phyloP scores from a whole-genome alignment of 2,329 filamentous ascomycete species.

The Pleomassaria siparia region DNA sequence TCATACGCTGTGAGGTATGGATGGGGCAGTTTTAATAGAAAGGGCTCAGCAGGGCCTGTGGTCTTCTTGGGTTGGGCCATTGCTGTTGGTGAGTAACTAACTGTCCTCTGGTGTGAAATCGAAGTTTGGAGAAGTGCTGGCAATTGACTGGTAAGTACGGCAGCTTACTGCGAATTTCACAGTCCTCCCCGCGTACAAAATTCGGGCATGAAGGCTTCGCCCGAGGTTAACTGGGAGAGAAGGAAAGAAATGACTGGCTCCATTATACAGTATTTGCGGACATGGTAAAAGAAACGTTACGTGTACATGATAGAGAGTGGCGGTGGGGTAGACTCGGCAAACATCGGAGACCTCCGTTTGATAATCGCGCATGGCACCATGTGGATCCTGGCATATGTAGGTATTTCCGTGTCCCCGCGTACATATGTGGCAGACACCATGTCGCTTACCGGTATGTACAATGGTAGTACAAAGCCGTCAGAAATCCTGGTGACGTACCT shows the following conservation, averaged over 20 bases:
- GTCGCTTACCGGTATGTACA: too few relatives aligned
- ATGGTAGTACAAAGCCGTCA: slow-evolving; percentile 1
- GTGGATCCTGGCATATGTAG: slow-evolving; percentile 18
- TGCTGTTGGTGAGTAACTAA: slow-evolving; percentile 1
- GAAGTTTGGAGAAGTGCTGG: slow-evolving; percentile 6
- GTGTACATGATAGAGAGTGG: slow-evolving; percentile 3
- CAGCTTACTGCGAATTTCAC: not conserved
- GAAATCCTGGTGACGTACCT: slow-evolving; percentile 13
- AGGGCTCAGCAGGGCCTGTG: slow-evolving; percentile 17
- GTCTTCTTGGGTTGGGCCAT: slow-evolving; percentile 25
- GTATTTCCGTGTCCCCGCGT: slow-evolving; percentile 19
- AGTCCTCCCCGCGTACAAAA: not conserved
- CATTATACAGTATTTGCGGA: slow-evolving; percentile 29
- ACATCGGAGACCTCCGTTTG: slow-evolving; percentile 10
- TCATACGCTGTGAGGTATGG: slow-evolving; percentile 41
- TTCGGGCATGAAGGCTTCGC: not conserved
- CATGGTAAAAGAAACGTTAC: slow-evolving; percentile 13
- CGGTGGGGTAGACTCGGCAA: slow-evolving; percentile 1
- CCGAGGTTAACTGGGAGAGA: slow-evolving; percentile 27
- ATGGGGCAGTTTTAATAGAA: slow-evolving; percentile 40
- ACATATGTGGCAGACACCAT: slow-evolving; percentile 12
- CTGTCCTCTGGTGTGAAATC: slow-evolving; percentile 4
- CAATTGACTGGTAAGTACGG: slow-evolving; percentile 9
- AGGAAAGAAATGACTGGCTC: slow-evolving; percentile 10
- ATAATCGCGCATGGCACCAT: slow-evolving; percentile 21